phyloP scores from a whole-genome alignment of 495 filamentous ascomycete genomes.

The Mytilinidion resinicola region DNA sequence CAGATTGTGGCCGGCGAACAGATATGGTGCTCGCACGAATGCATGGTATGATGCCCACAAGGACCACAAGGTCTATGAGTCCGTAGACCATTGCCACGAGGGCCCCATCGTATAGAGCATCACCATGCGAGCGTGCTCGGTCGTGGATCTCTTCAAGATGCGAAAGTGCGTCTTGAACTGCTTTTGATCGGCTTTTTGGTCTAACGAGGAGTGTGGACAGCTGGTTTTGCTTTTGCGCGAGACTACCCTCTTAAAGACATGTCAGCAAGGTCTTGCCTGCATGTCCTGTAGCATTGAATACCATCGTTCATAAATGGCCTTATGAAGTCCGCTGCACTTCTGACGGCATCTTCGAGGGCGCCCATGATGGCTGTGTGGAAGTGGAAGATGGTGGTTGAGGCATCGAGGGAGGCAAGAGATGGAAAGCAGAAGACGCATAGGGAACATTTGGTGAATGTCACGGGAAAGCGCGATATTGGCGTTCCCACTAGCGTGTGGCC shows the following conservation, averaged over 20 bases:
- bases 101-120: slow-evolving; percentile 24
- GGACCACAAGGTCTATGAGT: slow-evolving; percentile 22
- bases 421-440: no score
- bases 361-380: slow-evolving; percentile 8
- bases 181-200: background rate
- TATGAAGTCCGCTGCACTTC: slow-evolving; percentile 21
- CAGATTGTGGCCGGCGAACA: slow-evolving; percentile 20
- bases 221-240: no score
- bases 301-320: slow-evolving; percentile 8
- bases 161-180: slow-evolving; percentile 12
- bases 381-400: background rate
- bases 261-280: no score
- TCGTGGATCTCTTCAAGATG: slow-evolving; percentile 24
- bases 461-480: background rate
- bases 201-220: background rate
- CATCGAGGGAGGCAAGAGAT: background rate
- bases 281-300: background rate
- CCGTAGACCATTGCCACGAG: slow-evolving; percentile 24
- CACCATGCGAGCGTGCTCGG: background rate
- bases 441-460: no score
- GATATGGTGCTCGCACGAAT: slow-evolving; percentile 17
- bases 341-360: slow-evolving; percentile 11
- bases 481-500: no score
- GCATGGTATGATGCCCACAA: slow-evolving; percentile 20
- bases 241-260: no score